Base-by-base conservation (phyloP, 495 filamentous ascomycete species). In the Hypoxylon intermedium region DNA sequence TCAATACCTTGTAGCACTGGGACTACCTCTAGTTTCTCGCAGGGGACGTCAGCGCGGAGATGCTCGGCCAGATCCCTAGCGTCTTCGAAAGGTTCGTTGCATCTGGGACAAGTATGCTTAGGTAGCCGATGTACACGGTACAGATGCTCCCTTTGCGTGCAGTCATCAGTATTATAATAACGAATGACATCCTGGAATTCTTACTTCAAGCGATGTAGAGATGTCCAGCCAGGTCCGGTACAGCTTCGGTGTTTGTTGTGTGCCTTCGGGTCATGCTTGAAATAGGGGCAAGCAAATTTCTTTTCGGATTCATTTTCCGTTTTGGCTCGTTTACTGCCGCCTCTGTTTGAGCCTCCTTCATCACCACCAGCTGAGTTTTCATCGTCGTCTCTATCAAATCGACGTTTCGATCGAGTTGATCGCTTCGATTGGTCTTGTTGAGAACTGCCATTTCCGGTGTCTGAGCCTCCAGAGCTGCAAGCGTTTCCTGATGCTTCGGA, bases 201-300 rank as follows among this genome's bases (percentile, higher is more conserved):
- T 49, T 56, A 78, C 77, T 80, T 80, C 30, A 80, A 63, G 2
- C 77, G 71, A 60, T 80, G 77, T 2, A 77, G 68, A 18, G 72
- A 65, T 9, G 57, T 52, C 75, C 75, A 80, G 3, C 75, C 76
- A 1, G 76, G 75, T 1, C 75, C 75, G 13, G 68, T 67, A 37
- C 77, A 80, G 3, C 75, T 73, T 38, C 67, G 67, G 5, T 74
- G 64, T 2, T 61, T 68, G 55, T 52, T 65, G 33, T 75, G 75
- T 33, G 63, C 67, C 18, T 36, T 65, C 23, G 73, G 73, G 18
- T 77, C 66, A 33, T 79, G 70, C 47, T 75, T 74, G 52, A 58
- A 73, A 60, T 74, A 80, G 1, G 77, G 77, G 34, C 77, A 80
- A 9, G 77, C 77, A 24, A 75, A 71, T 45, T 58, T 68, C 18